phyloP scores from a whole-genome alignment of 768 basidiomycete species.

The Leccinum barrowsii region DNA sequence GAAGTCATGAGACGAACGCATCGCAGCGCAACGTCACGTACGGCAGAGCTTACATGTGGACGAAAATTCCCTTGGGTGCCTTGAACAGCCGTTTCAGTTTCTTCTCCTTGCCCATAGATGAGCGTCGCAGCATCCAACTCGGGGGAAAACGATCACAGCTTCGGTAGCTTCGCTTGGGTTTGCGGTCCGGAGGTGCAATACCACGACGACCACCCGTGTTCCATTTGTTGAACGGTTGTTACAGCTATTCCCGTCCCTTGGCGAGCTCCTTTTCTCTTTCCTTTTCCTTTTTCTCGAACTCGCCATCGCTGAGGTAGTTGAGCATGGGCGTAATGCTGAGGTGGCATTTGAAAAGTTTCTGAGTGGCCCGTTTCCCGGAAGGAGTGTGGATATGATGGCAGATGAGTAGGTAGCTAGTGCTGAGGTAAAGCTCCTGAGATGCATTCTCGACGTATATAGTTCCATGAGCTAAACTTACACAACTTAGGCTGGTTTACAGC shows the following conservation, averaged over 20 bases:
- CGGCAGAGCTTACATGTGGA: slow-evolving; percentile 30
- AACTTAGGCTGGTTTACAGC: too few relatives aligned
- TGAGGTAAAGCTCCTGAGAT: too few relatives aligned
- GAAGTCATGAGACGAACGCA: too few relatives aligned
- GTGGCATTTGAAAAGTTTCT: too few relatives aligned
- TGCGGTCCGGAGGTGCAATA: slow-evolving; percentile 85
- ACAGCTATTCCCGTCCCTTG: slow-evolving; percentile 49
- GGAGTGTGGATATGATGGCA: too few relatives aligned
- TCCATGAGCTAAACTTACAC: too few relatives aligned
- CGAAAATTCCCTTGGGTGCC: slow-evolving; percentile 53
- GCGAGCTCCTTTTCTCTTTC: slow-evolving; percentile 92
- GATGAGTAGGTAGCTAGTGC: too few relatives aligned
- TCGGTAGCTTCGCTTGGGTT: slow-evolving; percentile 86
- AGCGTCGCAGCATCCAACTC: slow-evolving; percentile 70
- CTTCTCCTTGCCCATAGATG: slow-evolving; percentile 57
- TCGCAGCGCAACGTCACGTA: too few relatives aligned
- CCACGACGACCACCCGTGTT: slow-evolving; percentile 80
- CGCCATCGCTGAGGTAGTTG: slow-evolving; percentile 82
- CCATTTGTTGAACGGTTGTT: slow-evolving; percentile 42
- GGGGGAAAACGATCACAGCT: slow-evolving; percentile 82
- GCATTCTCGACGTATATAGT: too few relatives aligned
- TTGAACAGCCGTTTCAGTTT: slow-evolving; percentile 72
- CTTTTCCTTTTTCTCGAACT: slow-evolving; percentile 84
- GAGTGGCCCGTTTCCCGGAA: slow-evolving; percentile 28
- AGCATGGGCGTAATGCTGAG: slow-evolving; percentile 58